Percentiles rank a stretch among this genome's conserved stretches.
Evolutionary conservation across 345 rosid species (phyloP).

Genomic region (Populus euphratica): DNA sequence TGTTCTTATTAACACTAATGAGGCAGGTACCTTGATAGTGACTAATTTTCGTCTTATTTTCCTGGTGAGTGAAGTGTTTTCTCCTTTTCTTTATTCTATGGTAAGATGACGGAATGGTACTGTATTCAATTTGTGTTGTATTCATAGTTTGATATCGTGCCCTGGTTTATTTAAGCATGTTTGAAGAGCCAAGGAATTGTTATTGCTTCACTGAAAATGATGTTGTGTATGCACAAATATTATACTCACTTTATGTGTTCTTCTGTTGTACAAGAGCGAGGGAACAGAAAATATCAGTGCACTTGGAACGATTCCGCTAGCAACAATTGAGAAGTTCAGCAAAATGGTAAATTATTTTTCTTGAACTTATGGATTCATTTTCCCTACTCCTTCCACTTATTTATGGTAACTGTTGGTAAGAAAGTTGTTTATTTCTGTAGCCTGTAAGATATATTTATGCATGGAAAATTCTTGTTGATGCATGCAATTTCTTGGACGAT

Average conservation of each 20-base stretch:
- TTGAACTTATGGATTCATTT: background rate
- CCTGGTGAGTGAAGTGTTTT: slow-evolving; percentile 52
- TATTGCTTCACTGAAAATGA: background rate
- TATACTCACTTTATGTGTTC: background rate
- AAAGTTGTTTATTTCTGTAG: background rate
- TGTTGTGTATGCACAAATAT: background rate
- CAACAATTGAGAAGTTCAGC: slow-evolving; percentile 84
- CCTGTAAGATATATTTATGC: background rate
- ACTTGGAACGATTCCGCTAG: slow-evolving; percentile 81
- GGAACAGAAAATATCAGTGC: slow-evolving; percentile 66
- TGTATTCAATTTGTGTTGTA: background rate
- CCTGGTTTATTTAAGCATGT: background rate
- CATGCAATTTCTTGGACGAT: no score
- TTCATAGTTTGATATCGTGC: background rate
- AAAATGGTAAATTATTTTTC: slow-evolving; percentile 54
- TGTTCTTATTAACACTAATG: slow-evolving; percentile 76
- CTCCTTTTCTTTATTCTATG: background rate
- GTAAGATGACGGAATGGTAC: background rate
- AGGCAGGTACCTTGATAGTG: slow-evolving; percentile 76
- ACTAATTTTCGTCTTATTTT: slow-evolving; percentile 92
- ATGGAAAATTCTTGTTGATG: background rate
- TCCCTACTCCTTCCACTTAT: background rate
- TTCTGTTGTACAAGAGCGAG: slow-evolving; percentile 56
- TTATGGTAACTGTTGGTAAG: background rate
- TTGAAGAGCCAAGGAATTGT: background rate